Conservation (phyloP, 306 rosid species). For the Amphicarpaea edgeworthii region DNA sequence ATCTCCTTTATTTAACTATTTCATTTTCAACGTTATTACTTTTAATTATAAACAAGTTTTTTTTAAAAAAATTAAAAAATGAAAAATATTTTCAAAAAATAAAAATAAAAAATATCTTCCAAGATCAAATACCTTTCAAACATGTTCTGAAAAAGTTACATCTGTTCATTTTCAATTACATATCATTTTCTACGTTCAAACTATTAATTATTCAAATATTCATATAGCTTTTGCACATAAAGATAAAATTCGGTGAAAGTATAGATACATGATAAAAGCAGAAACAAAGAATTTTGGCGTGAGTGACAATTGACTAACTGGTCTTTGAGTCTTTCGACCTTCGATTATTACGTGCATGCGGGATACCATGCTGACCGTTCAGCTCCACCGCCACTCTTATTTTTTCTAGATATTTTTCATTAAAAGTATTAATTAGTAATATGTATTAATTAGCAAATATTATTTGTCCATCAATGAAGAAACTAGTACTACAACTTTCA, state of each 20-base stretch:
- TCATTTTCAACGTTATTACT: no score
- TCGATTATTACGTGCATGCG: slow-evolving; percentile 21
- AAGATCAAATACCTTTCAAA: not conserved
- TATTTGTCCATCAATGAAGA: no score
- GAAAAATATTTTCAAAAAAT: no score
- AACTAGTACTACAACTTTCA: no score
- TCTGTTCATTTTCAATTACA: slow-evolving; percentile 14
- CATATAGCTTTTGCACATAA: not conserved
- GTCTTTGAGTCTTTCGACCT: not conserved
- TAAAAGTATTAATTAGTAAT: no score
- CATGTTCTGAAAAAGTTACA: not conserved
- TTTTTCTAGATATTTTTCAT: not conserved
- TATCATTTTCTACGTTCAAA: no score
- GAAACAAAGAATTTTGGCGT: not conserved
- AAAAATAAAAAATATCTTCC: no score
- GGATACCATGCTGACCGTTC: not conserved
- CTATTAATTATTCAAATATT: no score
- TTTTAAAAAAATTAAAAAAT: no score
- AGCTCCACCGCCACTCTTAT: not conserved
- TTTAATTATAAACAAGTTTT: no score
- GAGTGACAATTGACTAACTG: not conserved
- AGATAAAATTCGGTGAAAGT: not conserved
- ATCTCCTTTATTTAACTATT: no score
- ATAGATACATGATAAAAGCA: not conserved
- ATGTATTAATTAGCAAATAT: no score